Evolutionary conservation across 1,139 yeast genomes (phyloP).

Genomic region (Taiozyma sp.): DNA sequence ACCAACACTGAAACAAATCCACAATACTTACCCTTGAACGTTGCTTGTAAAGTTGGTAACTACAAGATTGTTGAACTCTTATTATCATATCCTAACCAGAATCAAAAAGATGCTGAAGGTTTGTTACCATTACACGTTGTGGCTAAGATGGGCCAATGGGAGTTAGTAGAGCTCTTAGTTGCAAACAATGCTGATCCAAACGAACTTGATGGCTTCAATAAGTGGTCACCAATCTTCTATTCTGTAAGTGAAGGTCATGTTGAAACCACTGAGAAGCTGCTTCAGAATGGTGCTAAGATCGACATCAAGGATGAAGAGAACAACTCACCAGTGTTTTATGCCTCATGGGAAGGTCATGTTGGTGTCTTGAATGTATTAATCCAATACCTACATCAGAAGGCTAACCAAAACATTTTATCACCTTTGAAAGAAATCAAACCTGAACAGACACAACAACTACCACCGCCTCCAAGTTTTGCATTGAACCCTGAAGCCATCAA

Average conservation of each 20-base stretch:
- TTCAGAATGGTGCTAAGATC: slow-evolving; percentile 68
- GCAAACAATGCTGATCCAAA: slow-evolving; percentile 76
- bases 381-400: slow-evolving; percentile 23
- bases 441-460: slow-evolving; percentile 8
- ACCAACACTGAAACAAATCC: slow-evolving; percentile 41
- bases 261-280: slow-evolving; percentile 61
- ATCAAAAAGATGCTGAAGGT: slow-evolving; percentile 79
- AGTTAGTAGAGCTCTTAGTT: slow-evolving; percentile 61
- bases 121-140: slow-evolving; percentile 83
- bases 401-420: slow-evolving; percentile 14
- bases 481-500: slow-evolving; percentile 27
- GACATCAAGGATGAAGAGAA: slow-evolving; percentile 80
- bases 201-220: slow-evolving; percentile 74
- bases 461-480: slow-evolving; percentile 17
- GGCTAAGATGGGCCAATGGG: slow-evolving; percentile 75
- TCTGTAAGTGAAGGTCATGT: slow-evolving; percentile 85
- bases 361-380: slow-evolving; percentile 65
- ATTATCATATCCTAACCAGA: slow-evolving; percentile 28
- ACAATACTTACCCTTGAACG: slow-evolving; percentile 76
- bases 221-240: slow-evolving; percentile 92
- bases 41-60: slow-evolving; percentile 86
- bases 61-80: slow-evolving; percentile 55
- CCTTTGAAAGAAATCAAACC: slow-evolving; percentile 19
- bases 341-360: slow-evolving; percentile 92
- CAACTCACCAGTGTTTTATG: slow-evolving; percentile 76